Base-by-base conservation (phyloP, 140 eudicot genomes). In the Stevia rebaudiana region DNA sequence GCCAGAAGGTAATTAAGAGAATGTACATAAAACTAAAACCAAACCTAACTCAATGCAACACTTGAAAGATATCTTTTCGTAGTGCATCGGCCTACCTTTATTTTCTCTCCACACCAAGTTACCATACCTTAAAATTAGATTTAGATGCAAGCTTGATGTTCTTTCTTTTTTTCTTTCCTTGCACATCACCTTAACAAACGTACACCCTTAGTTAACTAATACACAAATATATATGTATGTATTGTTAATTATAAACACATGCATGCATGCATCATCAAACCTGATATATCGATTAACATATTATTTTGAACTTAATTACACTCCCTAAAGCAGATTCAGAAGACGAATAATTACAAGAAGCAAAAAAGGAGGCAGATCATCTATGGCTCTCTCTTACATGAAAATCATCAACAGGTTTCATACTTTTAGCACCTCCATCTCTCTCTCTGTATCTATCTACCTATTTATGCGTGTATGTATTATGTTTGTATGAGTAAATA, bases 341-440 rank as follows among this genome's bases (percentile, higher is more conserved):
- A 24, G 6, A 67, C 15, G 37, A 6, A 15, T 11, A 16, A 46
- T 5, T n/a, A 69, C 22, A 63, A 72, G 43, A 59, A 71, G 35
- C 19, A 11, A 16, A 24, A 15, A 40, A 74, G 56, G 64, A 48
- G 69, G 50, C 21, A 13, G 23, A 41, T 49, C 17, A 58, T 43
- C 22, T 47, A 25, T 72, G 0, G 25, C 79, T 67, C 59, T 74
- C 74, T 40, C 70, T 31, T 59, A 1, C 74, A 67, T 59, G 79
- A 74, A 59, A 56, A 74, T 74, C 74, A 58, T 49, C 24, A 67
- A 49, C 79, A 74, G 79, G 79, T 74, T 74, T 49, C 41, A 58
- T 74, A 39, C 69, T 48, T 30, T 54, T 53, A 33, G 44, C 11
- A 1, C 1, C 17, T 23, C 44, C 47, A 25, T 30, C 1, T 15